These are phyloP conservation scores for Pythium plurisporium DNA, from an alignment of 352 stramenopile genomes.

Conservation along the genomic window DNA sequence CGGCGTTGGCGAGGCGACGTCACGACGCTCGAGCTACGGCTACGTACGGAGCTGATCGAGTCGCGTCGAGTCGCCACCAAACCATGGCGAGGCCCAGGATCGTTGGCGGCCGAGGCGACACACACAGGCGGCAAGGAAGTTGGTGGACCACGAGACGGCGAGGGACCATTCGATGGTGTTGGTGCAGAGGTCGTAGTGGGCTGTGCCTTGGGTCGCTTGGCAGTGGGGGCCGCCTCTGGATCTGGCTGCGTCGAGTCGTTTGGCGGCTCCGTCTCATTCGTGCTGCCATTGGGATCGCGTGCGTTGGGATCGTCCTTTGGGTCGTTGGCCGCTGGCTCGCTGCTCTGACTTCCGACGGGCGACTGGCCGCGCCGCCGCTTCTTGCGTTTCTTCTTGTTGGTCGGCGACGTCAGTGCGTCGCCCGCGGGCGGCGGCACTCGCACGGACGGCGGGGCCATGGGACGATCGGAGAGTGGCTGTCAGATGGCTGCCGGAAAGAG, in stretches of 20 bases:
- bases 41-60: background rate
- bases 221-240: background rate
- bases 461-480: no score
- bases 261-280: background rate
- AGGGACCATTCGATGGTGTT: background rate
- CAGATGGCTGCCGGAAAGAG: background rate
- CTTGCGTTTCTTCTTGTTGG: constrained; percentile 21
- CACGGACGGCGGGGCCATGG: background rate
- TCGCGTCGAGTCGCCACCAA: background rate
- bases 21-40: constrained; percentile 2
- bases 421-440: background rate
- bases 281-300: background rate
- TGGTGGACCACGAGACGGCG: background rate
- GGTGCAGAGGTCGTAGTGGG: no score
- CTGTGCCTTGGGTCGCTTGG: background rate
- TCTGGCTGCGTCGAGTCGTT: no score
- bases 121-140: background rate
- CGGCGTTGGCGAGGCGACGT: constrained; percentile 1
- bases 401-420: background rate
- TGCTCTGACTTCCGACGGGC: constrained; percentile 2
- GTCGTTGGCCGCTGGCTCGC: background rate
- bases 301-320: background rate
- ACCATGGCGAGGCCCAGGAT: background rate
- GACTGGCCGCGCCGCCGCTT: constrained; percentile 18
- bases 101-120: background rate